Evolutionary conservation across 2,329 filamentous ascomycete species (phyloP).

Genomic region (Metarhizium album): DNA sequence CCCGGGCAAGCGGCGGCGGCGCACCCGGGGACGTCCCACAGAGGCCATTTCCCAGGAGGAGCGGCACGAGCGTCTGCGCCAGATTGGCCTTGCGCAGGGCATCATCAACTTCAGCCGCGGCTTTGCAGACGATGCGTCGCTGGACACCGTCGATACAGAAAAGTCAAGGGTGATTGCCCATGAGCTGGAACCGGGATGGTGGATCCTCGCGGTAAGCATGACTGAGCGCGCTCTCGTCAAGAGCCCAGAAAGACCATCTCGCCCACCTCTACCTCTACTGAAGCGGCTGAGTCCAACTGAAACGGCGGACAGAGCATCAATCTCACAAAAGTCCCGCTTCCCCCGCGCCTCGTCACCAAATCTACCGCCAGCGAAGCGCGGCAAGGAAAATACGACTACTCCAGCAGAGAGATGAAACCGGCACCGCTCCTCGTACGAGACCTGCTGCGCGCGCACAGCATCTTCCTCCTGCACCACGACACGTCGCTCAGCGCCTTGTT

Average conservation of each 20-base stretch:
- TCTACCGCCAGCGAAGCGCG: conserved; percentile 26
- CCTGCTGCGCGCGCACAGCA: conserved; percentile 67
- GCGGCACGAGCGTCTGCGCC: conserved; percentile 76
- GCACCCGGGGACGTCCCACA: conserved; percentile 30
- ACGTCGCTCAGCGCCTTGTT: conserved; percentile 62
- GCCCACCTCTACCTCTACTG: too few species aligned
- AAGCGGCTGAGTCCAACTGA: background rate
- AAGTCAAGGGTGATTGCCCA: conserved; percentile 74
- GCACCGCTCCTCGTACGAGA: conserved; percentile 68
- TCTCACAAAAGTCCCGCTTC: conserved; percentile 60
- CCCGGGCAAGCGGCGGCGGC: conserved; percentile 28
- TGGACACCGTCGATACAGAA: conserved; percentile 86
- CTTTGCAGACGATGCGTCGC: conserved; percentile 66
- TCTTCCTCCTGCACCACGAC: conserved; percentile 83
- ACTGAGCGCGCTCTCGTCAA: background rate
- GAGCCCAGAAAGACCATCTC: background rate
- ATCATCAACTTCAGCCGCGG: conserved; percentile 89
- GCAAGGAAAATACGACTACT: conserved; percentile 58
- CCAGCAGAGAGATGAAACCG: conserved; percentile 80
- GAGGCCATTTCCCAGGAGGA: conserved; percentile 47
- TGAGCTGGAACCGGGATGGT: conserved; percentile 87
- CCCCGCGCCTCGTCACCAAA: conserved; percentile 37
- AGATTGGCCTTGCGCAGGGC: conserved; percentile 92
- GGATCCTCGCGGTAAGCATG: conserved; percentile 73
- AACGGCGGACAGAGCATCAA: conserved; percentile 43